Base-by-base conservation (phyloP, 2,329 filamentous ascomycete genomes). In the Stagonosporopsis chrysanthemi region DNA sequence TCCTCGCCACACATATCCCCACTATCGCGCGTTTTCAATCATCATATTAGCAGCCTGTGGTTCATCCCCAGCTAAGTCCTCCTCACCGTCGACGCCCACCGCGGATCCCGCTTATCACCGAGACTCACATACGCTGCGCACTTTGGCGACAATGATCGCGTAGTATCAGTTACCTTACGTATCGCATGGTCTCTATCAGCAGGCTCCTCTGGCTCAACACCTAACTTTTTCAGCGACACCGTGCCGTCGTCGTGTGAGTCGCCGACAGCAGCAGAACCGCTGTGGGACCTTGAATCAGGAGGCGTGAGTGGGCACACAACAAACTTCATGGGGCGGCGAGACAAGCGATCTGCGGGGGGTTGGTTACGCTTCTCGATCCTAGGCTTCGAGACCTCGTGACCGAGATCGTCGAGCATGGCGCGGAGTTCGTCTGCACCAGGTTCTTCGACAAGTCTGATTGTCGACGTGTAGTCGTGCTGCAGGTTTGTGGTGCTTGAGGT, bases 111-210 rank as follows among this genome's bases (percentile, higher is more conserved):
- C 22, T 2, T 9, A 31, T 39, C 42, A 0, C 9, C 14, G 1
- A 17, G 12, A 22, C 31, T 19, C 22, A 33, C 28, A 19, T 42
- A 56, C 22, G 23, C n/a, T 19, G 23, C 29, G 35, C 38, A 47
- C 4, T 52, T 29, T 3, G 48, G 48, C 24, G 42, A 19, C 11
- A 31, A 24, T 14, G 38, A 43, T 1, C 19, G 33, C 2, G 48
- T 57, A 14, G 54, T 43, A 45, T 52, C 43, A 2, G 43, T 39
- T 15, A 48, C 14, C n/a, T 17, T 29, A 33, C 38, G 48, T 3
- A 12, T 26, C 8, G 12, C 9, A 24, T n/a, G 6, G n/a, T 57
- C 31, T 17, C 31, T 35, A 14, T 47, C 36, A 1, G 36, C 41
- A 17, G 42, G 11, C 2, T 23, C 36, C 4, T 15, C 11, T 2